Base-by-base conservation (phyloP, 345 rosid species). In the Nasturtium officinale region DNA sequence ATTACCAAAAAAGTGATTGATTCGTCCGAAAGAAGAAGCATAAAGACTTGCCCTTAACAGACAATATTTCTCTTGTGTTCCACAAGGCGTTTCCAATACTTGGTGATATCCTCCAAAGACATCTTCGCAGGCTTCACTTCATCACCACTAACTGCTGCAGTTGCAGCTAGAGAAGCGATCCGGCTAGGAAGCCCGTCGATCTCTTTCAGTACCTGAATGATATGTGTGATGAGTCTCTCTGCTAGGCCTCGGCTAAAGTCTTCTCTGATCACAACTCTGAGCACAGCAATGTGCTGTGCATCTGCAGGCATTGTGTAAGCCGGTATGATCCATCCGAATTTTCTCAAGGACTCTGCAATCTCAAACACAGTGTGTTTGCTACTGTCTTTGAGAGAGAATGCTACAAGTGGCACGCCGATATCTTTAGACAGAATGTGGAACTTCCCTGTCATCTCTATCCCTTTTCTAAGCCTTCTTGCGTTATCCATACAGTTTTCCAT, bases 251-350 rank as follows among this genome's bases (percentile, higher is more conserved):
- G 73, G 51, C 86, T 84, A 75, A 89, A 87, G 48, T 89, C 95
- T 76, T 89, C 95, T 30, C 95, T 66, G 17, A 87, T 80, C 48
- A 89, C 91, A 50, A 84, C 91, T 3, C 95, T 83, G 0, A 89
- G 87, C 26, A 89, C 91, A 0, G 91, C 87, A 2, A 89, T 30
- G 61, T 89, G 85, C 25, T 85, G 78, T 16, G 91, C 95, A 54
- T 88, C 84, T 1, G 93, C 81, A 11, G 93, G 93, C 94, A 89
- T 89, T 2, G 95, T 83, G 74, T 88, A 88, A 45, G 94, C 91
- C 0, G 89, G 94, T 67, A 89, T 70, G 47, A 89, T 89, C 90
- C 95, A 89, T 2, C 95, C 88, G 29, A 80, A 89, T 23, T 83
- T 83, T 26, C 91, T 73, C 46, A 90, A 60, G 58, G 23, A 56